A percentile compares a stretch with the other conserved stretches of the same genome.
Evolutionary conservation across 225 moss, liverwort and hornwort genomes (phyloP).

Genomic region (Physcomitrium patens): DNA sequence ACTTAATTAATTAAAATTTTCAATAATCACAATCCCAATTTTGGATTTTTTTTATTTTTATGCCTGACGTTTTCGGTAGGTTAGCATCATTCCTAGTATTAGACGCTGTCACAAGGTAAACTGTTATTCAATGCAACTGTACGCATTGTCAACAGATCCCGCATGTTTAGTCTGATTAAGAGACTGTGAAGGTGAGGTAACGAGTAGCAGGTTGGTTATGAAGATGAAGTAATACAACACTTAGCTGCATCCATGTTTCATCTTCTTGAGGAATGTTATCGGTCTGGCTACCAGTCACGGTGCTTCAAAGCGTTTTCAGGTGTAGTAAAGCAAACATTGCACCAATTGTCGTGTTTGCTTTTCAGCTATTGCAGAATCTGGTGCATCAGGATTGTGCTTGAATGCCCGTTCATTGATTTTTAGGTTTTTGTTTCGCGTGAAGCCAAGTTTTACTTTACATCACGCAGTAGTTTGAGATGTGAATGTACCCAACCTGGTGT

Average conservation of each 20-base stretch:
- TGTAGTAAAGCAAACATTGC: conserved; percentile 21
- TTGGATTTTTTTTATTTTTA: conserved; percentile 20
- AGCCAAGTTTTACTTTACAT: too few relatives aligned
- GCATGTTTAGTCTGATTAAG: conserved; percentile 12
- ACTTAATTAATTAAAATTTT: not conserved
- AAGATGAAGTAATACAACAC: conserved; percentile 12
- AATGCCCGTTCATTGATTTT: too few relatives aligned
- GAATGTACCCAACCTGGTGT: too few relatives aligned
- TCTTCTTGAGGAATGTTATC: conserved; percentile 6
- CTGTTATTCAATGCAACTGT: conserved; percentile 33
- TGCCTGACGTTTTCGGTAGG: conserved; percentile 16
- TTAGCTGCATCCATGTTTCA: conserved; percentile 12
- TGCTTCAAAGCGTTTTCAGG: conserved; percentile 23
- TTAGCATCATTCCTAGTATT: conserved; percentile 27
- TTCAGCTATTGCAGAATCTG: conserved; percentile 24
- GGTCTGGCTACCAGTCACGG: conserved; percentile 4
- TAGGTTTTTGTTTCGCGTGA: too few relatives aligned
- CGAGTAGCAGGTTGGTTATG: conserved; percentile 19
- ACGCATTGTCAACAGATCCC: conserved; percentile 19
- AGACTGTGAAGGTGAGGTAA: conserved; percentile 26
- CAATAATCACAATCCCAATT: conserved; percentile 20
- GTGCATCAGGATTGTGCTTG: conserved; percentile 16
- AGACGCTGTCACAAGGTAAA: conserved; percentile 12
- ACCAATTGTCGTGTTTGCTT: conserved; percentile 36
- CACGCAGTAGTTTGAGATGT: too few relatives aligned